These are phyloP conservation scores for Penicillium janthinellum DNA, from an alignment of 2,329 filamentous ascomycete genomes.

Conservation along the genomic window DNA sequence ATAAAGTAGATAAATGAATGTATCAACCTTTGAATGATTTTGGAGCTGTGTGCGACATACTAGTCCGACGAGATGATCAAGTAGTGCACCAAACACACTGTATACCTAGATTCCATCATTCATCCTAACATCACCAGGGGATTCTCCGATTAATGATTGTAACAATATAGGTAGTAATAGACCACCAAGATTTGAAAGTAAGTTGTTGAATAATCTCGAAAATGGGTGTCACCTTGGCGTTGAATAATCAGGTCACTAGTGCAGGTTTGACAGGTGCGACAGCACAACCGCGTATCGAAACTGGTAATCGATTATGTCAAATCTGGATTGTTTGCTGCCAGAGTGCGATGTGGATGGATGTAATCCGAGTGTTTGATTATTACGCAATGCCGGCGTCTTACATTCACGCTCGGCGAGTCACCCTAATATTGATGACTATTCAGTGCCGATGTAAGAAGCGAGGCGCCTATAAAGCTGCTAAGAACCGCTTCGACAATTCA, in stretches of 20 bases:
- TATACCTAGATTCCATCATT: no score
- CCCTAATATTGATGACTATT: neutral
- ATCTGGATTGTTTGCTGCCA: neutral
- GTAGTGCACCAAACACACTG: no score
- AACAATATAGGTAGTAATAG: neutral
- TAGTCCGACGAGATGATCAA: no score
- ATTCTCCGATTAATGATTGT: no score
- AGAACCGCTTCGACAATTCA: neutral
- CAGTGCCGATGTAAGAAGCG: neutral
- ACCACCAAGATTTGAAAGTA: neutral
- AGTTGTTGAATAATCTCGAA: neutral
- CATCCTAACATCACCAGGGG: no score
- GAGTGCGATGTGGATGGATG: no score
- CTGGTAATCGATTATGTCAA: neutral
- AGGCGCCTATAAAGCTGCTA: neutral
- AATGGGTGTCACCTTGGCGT: neutral
- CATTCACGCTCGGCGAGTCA: no score
- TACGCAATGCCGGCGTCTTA: neutral
- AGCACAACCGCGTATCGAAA: neutral
- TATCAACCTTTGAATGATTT: no score
- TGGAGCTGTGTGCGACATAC: no score
- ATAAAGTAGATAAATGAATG: no score
- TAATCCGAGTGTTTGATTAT: neutral
- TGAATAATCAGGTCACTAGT: constrained; percentile 2
- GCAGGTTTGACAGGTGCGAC: neutral